phyloP scores from a whole-genome alignment of 352 stramenopile species.

The Thraustochytrium striatum region DNA sequence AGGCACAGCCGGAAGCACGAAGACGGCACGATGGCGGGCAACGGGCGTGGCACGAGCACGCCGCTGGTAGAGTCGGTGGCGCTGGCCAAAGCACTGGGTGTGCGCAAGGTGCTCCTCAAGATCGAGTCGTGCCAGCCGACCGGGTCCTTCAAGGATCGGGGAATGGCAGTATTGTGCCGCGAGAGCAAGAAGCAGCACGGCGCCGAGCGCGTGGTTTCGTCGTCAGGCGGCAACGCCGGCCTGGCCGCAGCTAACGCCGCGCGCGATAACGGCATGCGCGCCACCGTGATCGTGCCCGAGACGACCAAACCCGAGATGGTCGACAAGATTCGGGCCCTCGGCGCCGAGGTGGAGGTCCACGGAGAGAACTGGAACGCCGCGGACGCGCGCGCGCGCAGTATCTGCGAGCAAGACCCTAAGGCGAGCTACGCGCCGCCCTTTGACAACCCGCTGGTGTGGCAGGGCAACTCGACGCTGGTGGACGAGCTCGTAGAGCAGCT shows the following conservation, averaged over 20 bases:
- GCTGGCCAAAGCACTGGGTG: constrained; percentile 54
- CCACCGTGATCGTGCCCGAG: constrained; percentile 66
- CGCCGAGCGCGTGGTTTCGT: constrained; percentile 59
- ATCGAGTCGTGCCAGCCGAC: constrained; percentile 68
- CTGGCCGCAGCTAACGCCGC: constrained; percentile 64
- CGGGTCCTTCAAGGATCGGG: constrained; percentile 74
- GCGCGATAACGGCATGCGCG: constrained; percentile 59
- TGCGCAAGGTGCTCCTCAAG: constrained; percentile 68
- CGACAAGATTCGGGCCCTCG: constrained; percentile 61
- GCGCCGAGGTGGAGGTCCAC: constrained; percentile 65
- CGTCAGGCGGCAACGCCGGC: constrained; percentile 71
- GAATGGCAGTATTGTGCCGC: constrained; percentile 64
- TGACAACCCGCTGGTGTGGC: constrained; percentile 69
- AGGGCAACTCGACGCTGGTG: constrained; percentile 69
- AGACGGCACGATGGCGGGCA: too few relatives aligned
- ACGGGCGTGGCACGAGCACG: too few relatives aligned
- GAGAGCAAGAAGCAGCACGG: constrained; percentile 52
- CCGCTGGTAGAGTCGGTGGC: constrained; percentile 62
- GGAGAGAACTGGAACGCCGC: constrained; percentile 73
- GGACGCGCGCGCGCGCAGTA: constrained; percentile 61
- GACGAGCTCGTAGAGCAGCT: constrained; percentile 65
- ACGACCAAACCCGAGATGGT: constrained; percentile 70
- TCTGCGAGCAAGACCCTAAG: constrained; percentile 54
- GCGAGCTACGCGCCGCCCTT: constrained; percentile 67
- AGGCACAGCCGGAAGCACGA: too few relatives aligned